Base-by-base conservation (phyloP, 331 rosid species). In the Erythrophleum ivorense region DNA sequence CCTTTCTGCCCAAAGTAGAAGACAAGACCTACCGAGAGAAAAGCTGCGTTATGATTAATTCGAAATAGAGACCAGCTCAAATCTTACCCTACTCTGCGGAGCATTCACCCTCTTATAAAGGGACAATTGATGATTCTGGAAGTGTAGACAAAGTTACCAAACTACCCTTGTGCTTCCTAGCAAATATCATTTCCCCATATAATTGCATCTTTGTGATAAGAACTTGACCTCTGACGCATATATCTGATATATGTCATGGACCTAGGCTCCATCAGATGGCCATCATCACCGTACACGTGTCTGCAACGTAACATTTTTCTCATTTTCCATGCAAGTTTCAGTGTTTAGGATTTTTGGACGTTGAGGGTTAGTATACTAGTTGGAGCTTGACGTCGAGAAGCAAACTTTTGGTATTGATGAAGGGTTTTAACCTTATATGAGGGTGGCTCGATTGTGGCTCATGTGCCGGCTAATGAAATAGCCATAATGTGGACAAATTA, bases 251-350 rank as follows among this genome's bases (percentile, higher is more conserved):
- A 1, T 45, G 54, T 1, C 64, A 46, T 87, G 74, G 60, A 63
- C 65, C 84, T 57, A 64, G 80, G 78, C 84, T 45, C 75, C 71
- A 75, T 83, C 84, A 83, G 79, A 79, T 9, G n/a, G 62, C 58
- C 86, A 72, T 83, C 82, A 36, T n/a, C 81, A 34, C 77, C 84
- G 88, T 86, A 79, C 94, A 93, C 91, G 94, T 80, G 91, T 83
- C 21, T n/a, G 40, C 65, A 73, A 54, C 71, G 62, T 70, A 14
- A 2, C 73, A 53, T 0, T 24, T 31, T 3, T 3, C 78, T 64
- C 49, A 2, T 54, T 15, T 68, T 68, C n/a, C 69, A 66, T 74
- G 82, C 66, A 79, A 78, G 31, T 53, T 31, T 45, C 1, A 13
- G n/a, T 40, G 21, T 78, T 80, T 80, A 67, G 70, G 70, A 63